Evolutionary conservation across 495 filamentous ascomycete genomes (phyloP).

Genomic region (Lophium mytilinum): DNA sequence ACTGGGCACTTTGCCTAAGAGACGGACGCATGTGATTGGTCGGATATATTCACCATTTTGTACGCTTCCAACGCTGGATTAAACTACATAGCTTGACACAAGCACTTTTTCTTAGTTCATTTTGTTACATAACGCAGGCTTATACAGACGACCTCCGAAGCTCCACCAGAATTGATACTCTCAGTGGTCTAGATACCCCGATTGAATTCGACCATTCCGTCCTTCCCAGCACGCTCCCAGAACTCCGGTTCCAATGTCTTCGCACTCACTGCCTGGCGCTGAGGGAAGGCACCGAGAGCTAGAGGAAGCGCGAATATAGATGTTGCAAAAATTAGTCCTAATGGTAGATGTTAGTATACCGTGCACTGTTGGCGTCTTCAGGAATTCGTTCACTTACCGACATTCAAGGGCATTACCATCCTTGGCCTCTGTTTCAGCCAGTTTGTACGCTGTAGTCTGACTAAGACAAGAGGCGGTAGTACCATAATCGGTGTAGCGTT

Average conservation of each 20-base stretch:
- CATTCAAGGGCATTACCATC: conserved; percentile 67
- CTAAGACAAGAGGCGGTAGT: conserved; percentile 73
- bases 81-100: background rate
- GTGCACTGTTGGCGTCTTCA: background rate
- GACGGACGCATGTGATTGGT: no score
- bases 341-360: background rate
- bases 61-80: background rate
- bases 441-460: conserved; percentile 66
- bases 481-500: conserved; percentile 98
- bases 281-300: conserved; percentile 84
- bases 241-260: conserved; percentile 74
- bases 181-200: conserved; percentile 58
- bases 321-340: conserved; percentile 65
- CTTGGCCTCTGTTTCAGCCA: conserved; percentile 69
- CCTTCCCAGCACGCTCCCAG: conserved; percentile 61
- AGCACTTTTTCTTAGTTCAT: background rate
- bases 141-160: background rate
- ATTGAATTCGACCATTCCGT: conserved; percentile 81
- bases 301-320: conserved; percentile 77
- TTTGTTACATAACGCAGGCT: background rate
- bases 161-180: background rate
- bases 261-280: conserved; percentile 71
- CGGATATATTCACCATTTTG: no score
- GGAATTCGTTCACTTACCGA: conserved; percentile 41
- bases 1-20: no score